Percentiles rank a stretch among this genome's conserved stretches.
Conservation (phyloP, 768 basidiomycete genomes). For the Saitozyma sp. region DNA sequence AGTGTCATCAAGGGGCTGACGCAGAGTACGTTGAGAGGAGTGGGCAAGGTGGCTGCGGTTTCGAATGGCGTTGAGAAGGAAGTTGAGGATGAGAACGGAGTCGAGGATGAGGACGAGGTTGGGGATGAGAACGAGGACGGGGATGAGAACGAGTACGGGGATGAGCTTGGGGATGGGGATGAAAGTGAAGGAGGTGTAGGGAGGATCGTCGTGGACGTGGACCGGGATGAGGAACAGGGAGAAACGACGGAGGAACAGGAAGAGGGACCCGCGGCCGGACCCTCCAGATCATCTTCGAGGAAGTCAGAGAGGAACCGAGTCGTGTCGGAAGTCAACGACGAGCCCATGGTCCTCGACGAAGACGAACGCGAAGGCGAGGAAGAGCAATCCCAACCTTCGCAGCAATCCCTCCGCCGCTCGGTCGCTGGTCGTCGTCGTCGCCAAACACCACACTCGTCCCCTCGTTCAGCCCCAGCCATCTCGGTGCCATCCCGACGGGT, state of each 20-base stretch:
- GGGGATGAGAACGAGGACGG: neutral
- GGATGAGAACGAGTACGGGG: neutral
- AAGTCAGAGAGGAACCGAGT: neutral
- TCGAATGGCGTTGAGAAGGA: slow-evolving; percentile 2
- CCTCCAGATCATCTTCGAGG: neutral
- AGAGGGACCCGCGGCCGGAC: no score
- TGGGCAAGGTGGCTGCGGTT: no score
- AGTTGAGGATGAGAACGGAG: slow-evolving; percentile 2
- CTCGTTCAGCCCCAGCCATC: slow-evolving; percentile 6
- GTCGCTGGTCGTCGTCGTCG: neutral
- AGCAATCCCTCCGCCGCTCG: neutral
- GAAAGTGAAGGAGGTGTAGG: no score
- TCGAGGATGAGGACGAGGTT: neutral
- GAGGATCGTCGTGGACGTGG: no score
- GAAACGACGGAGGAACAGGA: no score
- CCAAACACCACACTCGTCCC: slow-evolving; percentile 1
- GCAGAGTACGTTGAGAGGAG: slow-evolving; percentile 5
- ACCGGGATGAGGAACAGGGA: no score
- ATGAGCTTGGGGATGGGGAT: neutral
- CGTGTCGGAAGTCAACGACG: neutral
- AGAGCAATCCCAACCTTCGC: neutral
- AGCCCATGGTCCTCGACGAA: slow-evolving; percentile 4
- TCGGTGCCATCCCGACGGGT: slow-evolving; percentile 6
- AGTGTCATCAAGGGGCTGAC: slow-evolving; percentile 11
- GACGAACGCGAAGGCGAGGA: slow-evolving; percentile 8